These are phyloP conservation scores for Lepraria neglecta DNA, from an alignment of 495 filamentous ascomycete genomes.

Conservation along the genomic window DNA sequence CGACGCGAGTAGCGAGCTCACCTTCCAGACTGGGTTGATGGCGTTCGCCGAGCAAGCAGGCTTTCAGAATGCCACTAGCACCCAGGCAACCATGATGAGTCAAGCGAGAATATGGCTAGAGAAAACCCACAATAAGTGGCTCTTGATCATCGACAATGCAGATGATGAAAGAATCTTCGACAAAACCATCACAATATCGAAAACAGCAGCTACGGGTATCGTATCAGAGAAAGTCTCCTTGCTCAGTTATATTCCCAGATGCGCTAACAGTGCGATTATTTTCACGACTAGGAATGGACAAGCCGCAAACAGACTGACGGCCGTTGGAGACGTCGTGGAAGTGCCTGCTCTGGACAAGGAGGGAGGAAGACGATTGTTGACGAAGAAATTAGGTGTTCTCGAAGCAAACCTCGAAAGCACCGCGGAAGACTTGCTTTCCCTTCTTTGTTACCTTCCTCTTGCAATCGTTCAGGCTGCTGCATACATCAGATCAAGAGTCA, in stretches of 20 bases:
- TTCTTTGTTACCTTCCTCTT: conserved; percentile 36
- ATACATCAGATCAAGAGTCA: conserved; percentile 34
- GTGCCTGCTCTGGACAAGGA: conserved; percentile 12
- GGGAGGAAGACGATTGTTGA: background rate
- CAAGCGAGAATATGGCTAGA: background rate
- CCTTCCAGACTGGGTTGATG: too few relatives aligned
- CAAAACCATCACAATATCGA: too few relatives aligned
- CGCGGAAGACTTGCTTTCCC: conserved; percentile 29
- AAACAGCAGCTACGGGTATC: too few relatives aligned
- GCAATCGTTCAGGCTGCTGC: conserved; percentile 41
- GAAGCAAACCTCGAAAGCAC: conserved; percentile 7
- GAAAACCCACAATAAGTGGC: too few relatives aligned
- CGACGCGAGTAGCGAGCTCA: too few relatives aligned
- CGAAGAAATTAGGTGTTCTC: background rate
- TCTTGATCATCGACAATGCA: conserved; percentile 39
- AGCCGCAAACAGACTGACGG: conserved; percentile 27
- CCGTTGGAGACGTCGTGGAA: conserved; percentile 20
- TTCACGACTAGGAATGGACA: conserved; percentile 35
- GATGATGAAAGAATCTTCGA: conserved; percentile 26
- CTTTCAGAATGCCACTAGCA: too few relatives aligned
- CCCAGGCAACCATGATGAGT: too few relatives aligned
- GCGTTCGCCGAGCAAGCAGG: too few relatives aligned
- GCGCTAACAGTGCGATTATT: conserved; percentile 30
- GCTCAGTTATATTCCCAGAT: conserved; percentile 28
- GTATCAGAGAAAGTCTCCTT: background rate